These are phyloP conservation scores for Phialophora expanda DNA, from an alignment of 2,329 filamentous ascomycete genomes.

Conservation along the genomic window DNA sequence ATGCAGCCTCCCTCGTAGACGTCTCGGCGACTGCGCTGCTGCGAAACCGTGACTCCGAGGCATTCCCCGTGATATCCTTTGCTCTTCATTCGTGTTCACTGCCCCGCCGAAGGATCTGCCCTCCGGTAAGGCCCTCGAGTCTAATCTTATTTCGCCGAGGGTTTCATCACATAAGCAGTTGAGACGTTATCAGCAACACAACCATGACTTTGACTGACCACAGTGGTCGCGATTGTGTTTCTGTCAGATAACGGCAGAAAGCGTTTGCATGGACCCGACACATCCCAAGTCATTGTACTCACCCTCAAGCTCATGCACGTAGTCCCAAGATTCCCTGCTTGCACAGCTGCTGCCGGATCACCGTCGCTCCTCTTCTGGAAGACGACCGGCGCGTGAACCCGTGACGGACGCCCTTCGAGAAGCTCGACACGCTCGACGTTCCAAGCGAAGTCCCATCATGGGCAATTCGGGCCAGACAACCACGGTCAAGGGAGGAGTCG, in stretches of 20 bases:
- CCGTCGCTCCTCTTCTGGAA: neutral
- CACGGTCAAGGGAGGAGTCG: neutral
- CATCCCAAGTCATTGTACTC: neutral
- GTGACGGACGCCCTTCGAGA: neutral
- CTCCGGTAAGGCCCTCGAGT: neutral
- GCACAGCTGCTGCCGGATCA: neutral
- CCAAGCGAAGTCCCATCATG: neutral
- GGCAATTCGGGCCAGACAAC: conserved; percentile 3
- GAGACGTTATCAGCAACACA: neutral
- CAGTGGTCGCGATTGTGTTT: neutral
- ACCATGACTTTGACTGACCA: neutral
- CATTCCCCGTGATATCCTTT: neutral
- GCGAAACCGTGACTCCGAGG: no score
- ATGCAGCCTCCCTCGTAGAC: no score
- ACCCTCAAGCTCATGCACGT: neutral
- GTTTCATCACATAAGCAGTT: conserved; percentile 1
- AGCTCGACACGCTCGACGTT: neutral
- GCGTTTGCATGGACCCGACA: neutral
- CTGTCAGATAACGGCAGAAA: neutral
- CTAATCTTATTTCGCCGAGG: neutral
- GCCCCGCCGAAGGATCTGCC: neutral
- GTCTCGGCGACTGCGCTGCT: neutral
- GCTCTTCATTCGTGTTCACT: neutral
- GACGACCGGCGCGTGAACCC: conserved; percentile 10
- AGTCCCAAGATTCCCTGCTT: neutral